These are phyloP conservation scores for Nematodospora anomalae DNA, from an alignment of 1,139 yeast genomes.

Conservation along the genomic window DNA sequence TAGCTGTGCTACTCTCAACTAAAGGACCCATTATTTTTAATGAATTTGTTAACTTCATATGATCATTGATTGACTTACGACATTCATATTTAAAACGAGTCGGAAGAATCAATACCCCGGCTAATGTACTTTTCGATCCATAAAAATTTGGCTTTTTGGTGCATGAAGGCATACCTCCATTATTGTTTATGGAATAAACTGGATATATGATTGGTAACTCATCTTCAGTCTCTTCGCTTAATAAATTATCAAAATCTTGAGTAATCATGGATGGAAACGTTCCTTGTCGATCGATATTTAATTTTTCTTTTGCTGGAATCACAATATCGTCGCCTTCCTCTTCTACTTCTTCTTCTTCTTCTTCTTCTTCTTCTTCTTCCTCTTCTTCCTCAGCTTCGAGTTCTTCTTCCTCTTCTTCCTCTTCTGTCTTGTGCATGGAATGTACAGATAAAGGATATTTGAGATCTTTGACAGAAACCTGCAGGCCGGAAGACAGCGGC, in stretches of 20 bases:
- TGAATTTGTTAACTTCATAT: conserved; percentile 14
- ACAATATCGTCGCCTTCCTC: background rate
- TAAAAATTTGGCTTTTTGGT: background rate
- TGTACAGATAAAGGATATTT: background rate
- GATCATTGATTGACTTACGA: conserved; percentile 19
- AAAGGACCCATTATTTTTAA: conserved; percentile 20
- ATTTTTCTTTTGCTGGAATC: background rate
- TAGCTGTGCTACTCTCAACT: conserved; percentile 29
- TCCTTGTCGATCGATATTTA: conserved; percentile 1
- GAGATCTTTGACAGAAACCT: background rate
- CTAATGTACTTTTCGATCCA: conserved; percentile 14
- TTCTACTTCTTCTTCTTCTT: too few relatives aligned
- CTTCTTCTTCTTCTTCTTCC: too few relatives aligned
- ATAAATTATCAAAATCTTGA: conserved; percentile 32
- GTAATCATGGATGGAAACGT: conserved; percentile 17
- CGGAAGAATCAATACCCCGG: conserved; percentile 18
- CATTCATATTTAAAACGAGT: conserved; percentile 15
- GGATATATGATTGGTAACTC: conserved; percentile 38
- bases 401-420: too few relatives aligned
- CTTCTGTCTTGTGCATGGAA: too few relatives aligned
- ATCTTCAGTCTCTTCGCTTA: conserved; percentile 18
- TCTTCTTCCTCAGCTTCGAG: too few relatives aligned
- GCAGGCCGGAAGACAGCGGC: background rate
- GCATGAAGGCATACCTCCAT: background rate
- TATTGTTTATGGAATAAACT: conserved; percentile 29